Evolutionary conservation across 805 yeast genomes (phyloP), one percentile per base, ranked within the genome.

Genomic region (Lachancea mirantina): DNA sequence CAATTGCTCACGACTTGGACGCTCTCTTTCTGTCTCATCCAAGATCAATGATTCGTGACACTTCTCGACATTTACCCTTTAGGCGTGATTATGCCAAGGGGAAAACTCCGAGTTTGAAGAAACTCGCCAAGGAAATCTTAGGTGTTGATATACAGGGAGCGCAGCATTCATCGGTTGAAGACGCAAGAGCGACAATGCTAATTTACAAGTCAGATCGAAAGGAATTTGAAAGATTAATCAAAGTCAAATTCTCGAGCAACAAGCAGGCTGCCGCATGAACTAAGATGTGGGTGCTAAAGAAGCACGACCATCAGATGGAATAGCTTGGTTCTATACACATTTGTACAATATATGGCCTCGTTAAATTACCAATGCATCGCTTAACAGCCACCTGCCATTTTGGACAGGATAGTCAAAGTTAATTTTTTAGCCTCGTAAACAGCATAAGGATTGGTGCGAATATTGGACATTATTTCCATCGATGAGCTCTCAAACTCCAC

Each of bases 161-260:
- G 1, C 69, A 75, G 40, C 96, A 88, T 61, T 80, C 92, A 3
- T 84, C 95, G 0, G 84, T 87, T 1, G 95, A 84, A 50, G 96
- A 87, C 61, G 95, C 96, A 0, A 73, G 74, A 48, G 88, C 88
- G 1, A 77, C 95, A 0, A 88, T 87, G 95, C 54, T 78, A 39
- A 57, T 87, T n/a, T 87, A 76, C 50, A 69, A 82, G 39, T 50
- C 70, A 32, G 70, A 73, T 41, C 78, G 73, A 49, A 64, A 61
- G 33, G 84, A 73, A 33, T 78, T 83, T 48, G 92, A 78, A 43
- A 60, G 58, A 27, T 29, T 52, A 2, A 57, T 57, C 40, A 45
- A 49, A 14, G 27, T 33, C n/a, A 38, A 32, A 17, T 39, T 38
- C 20, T 40, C 40, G 8, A n/a, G 28, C 23, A 19, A 23, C 14